phyloP scores from a whole-genome alignment of 2,329 filamentous ascomycete genomes.

The Sphaerulina populicola region DNA sequence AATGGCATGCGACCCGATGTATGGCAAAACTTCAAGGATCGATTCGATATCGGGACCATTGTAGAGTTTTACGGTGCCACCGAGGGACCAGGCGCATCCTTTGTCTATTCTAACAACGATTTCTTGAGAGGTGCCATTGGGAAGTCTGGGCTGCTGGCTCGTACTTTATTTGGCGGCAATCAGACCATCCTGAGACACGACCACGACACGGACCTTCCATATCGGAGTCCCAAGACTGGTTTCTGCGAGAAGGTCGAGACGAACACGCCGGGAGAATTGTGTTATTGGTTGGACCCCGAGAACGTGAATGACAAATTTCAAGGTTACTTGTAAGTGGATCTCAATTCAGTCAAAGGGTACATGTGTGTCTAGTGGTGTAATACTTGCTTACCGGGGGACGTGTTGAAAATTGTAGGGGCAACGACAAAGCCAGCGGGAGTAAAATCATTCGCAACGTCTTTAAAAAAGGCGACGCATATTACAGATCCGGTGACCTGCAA shows the following conservation, averaged over 20 bases:
- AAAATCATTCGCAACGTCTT: slow-evolving; percentile 71
- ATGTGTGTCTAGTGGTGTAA: too few species aligned
- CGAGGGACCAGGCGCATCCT: slow-evolving; percentile 55
- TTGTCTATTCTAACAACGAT: slow-evolving; percentile 66
- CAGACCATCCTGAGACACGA: slow-evolving; percentile 62
- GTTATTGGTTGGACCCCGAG: slow-evolving; percentile 59
- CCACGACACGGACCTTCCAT: slow-evolving; percentile 58
- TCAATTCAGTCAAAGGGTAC: too few species aligned
- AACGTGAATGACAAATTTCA: slow-evolving; percentile 62
- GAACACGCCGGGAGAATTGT: slow-evolving; percentile 65
- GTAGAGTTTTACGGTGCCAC: slow-evolving; percentile 36
- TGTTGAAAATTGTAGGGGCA: slow-evolving; percentile 38
- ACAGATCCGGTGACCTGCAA: slow-evolving; percentile 75
- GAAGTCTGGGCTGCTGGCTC: slow-evolving; percentile 56
- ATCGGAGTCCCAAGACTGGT: slow-evolving; percentile 59
- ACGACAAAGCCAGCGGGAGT: slow-evolving; percentile 58
- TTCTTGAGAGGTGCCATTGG: slow-evolving; percentile 71
- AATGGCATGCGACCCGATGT: slow-evolving; percentile 73
- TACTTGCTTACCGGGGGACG: too few species aligned
- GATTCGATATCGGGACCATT: slow-evolving; percentile 44
- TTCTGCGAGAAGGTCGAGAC: slow-evolving; percentile 53
- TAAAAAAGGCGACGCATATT: slow-evolving; percentile 68
- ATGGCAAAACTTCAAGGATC: slow-evolving; percentile 73
- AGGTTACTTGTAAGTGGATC: slow-evolving; percentile 55
- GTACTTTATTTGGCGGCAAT: slow-evolving; percentile 45